Conservation (phyloP, 306 rosid genomes). For the Medicago lupulina region DNA sequence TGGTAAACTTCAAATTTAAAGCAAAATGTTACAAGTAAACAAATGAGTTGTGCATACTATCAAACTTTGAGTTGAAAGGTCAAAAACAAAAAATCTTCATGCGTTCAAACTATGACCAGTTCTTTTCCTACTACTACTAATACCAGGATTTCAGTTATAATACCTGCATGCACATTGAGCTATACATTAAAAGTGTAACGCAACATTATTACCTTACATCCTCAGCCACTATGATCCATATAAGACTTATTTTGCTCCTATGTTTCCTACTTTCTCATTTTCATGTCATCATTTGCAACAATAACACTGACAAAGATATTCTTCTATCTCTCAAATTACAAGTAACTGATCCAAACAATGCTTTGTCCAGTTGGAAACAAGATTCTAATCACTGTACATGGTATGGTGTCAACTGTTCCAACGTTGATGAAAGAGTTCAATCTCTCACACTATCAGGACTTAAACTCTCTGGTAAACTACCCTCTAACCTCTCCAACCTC, state of each 20-base stretch:
- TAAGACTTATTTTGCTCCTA: constrained; percentile 4
- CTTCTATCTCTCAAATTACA: constrained; percentile 48
- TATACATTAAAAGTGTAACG: not conserved
- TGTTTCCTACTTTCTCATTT: constrained; percentile 23
- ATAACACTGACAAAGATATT: constrained; percentile 27
- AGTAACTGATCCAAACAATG: constrained; percentile 41
- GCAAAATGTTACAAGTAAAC: too few species aligned
- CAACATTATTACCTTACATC: not conserved
- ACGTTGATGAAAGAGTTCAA: constrained; percentile 36
- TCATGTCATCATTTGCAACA: constrained; percentile 14
- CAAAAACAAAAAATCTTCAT: too few species aligned
- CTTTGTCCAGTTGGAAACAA: constrained; percentile 11
- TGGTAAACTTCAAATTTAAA: too few species aligned
- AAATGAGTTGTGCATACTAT: too few species aligned
- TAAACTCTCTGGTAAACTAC: constrained; percentile 42
- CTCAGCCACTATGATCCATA: not conserved
- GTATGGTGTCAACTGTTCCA: constrained; percentile 50
- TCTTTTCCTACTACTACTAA: not conserved
- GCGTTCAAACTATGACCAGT: not conserved
- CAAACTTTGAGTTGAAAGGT: too few species aligned
- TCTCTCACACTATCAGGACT: constrained; percentile 40
- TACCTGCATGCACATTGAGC: not conserved
- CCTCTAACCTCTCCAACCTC: constrained; percentile 44
- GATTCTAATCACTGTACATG: constrained; percentile 48
- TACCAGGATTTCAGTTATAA: not conserved